Conservation (phyloP, 2,329 filamentous ascomycete species). For the Botryotinia globosa region DNA sequence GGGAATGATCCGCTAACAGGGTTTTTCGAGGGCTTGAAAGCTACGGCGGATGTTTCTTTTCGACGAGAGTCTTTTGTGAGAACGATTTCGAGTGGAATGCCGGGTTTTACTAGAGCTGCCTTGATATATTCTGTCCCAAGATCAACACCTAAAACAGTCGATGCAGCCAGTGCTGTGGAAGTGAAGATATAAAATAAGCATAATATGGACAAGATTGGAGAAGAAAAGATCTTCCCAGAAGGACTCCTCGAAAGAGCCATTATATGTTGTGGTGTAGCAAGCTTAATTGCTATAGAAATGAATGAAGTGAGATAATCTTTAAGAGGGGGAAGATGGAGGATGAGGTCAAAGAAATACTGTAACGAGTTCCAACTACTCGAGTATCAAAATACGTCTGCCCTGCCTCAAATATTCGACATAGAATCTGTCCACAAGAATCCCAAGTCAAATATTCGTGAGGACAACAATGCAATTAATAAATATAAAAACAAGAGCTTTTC, state of each 20-base stretch:
- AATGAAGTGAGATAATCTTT: constrained; percentile 24
- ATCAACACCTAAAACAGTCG: constrained; percentile 88
- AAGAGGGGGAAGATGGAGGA: constrained; percentile 17
- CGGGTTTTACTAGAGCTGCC: constrained; percentile 91
- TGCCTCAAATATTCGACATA: constrained; percentile 29
- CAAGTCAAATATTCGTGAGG: not conserved
- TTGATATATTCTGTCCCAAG: constrained; percentile 97
- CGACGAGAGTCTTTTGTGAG: constrained; percentile 96
- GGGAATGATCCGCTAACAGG: constrained; percentile 68
- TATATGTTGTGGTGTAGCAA: constrained; percentile 24
- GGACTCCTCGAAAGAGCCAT: constrained; percentile 32
- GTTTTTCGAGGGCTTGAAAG: constrained; percentile 82
- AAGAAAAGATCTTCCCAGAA: constrained; percentile 29
- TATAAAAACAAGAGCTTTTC: not conserved
- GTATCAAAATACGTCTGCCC: not conserved
- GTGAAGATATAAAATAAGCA: constrained; percentile 38
- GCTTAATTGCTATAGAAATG: constrained; percentile 33
- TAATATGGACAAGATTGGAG: constrained; percentile 33
- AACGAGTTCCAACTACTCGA: constrained; percentile 24
- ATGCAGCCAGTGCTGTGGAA: constrained; percentile 40
- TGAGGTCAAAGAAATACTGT: constrained; percentile 14
- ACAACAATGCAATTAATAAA: not conserved
- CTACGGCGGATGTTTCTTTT: constrained; percentile 87
- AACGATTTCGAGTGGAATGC: constrained; percentile 95
- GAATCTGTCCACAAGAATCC: constrained; percentile 36